Percentiles rank a stretch among this genome's conserved stretches.
These are phyloP conservation scores for Rosa hybrid DNA, from an alignment of 331 rosid species.

Conservation along the genomic window DNA sequence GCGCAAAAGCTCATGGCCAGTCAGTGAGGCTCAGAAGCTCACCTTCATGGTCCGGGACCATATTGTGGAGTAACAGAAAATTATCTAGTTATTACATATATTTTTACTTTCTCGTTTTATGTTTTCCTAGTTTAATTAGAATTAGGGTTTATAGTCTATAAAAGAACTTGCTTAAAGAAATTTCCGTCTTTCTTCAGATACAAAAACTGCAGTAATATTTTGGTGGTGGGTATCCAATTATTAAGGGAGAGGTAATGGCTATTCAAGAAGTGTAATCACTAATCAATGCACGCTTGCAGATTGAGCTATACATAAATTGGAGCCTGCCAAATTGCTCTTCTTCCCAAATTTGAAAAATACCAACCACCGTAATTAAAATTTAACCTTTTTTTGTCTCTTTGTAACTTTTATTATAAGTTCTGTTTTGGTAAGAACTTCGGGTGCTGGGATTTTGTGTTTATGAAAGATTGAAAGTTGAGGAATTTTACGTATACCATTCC, in stretches of 20 bases:
- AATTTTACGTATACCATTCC: not conserved
- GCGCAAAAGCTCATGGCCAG: no score
- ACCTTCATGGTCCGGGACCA: not conserved
- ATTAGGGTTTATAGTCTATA: not conserved
- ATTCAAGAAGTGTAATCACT: not conserved
- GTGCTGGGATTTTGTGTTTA: slow-evolving; percentile 1
- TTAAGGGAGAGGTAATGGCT: not conserved
- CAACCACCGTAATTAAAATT: not conserved
- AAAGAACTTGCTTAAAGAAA: not conserved
- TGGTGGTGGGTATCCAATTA: not conserved
- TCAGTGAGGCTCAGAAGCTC: no score
- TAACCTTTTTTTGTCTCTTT: not conserved
- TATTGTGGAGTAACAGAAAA: not conserved
- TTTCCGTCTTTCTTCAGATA: no score
- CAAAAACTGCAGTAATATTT: not conserved
- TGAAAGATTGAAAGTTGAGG: not conserved
- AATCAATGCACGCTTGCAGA: not conserved
- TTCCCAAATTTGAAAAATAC: not conserved
- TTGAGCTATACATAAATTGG: not conserved
- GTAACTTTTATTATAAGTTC: not conserved
- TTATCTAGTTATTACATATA: no score
- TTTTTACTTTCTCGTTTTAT: not conserved
- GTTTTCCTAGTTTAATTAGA: not conserved
- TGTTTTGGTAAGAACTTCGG: slow-evolving; percentile 3
- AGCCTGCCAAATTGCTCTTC: slow-evolving; percentile 9